Base-by-base conservation (phyloP, 208 protist species). In the Plasmodiophora brassicae region DNA sequence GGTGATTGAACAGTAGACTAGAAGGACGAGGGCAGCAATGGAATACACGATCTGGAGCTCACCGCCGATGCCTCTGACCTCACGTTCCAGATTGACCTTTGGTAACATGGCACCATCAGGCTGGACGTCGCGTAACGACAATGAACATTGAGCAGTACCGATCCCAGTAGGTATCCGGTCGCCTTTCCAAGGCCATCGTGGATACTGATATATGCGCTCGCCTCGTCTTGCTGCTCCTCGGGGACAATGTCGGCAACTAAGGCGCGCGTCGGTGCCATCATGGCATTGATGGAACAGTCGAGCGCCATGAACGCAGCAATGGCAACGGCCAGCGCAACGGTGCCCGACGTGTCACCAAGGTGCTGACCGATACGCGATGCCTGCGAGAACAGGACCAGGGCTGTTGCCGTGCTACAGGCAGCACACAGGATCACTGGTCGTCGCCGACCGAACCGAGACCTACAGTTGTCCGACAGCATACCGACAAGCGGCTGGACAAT, bases 401-500 rank as follows among this genome's bases (percentile, higher is more conserved):
- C 32, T 8, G n/a, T 5, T 38, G 65, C 5, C 14, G 65, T 78
- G 14, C 32, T 44, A 14, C 32, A 32, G 20, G 65, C 65, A 8
- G 65, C 86, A 28, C n/a, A 10, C 44, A 88, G 10, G 25, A 88
- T 88, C 1, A 83, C 50, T 45, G 86, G 86, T 22, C 86, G 45
- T 32, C 86, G 45, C 0, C 86, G 43, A 32, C 86, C 86, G 43
- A 88, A 83, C 46, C n/a, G 41, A 44, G 35, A 83, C 25, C 60
- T 28, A 85, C 1, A 39, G 0, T 85, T 57, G n/a, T 88, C 86
- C 10, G 65, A 85, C 43, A 85, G 46, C 14, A 85, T 1, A 45
- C 45, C 57, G 1, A 88, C 36, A 8, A 88, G 43, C 78, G 86
- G 86, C 35, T 88, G 86, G 35, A 88, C 46, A 20, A 88, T 71